These are phyloP conservation scores for Excoecaria cochinchinensis DNA, from an alignment of 345 rosid species.

Conservation along the genomic window DNA sequence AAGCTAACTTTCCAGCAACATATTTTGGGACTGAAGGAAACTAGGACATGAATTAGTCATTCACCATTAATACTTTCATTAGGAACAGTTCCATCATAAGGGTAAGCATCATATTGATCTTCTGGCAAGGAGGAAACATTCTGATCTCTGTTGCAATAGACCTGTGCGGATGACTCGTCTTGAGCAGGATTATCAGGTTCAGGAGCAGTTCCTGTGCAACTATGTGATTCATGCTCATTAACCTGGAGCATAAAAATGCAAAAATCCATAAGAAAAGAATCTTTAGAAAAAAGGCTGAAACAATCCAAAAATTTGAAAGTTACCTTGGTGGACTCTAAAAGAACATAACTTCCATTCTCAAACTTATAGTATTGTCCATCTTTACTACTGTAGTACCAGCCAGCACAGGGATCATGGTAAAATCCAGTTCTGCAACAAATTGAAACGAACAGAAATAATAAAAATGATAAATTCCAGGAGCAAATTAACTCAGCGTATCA, in stretches of 20 bases:
- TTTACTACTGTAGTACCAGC: slow-evolving; percentile 81
- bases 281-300: not conserved
- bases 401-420: slow-evolving; percentile 79
- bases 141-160: slow-evolving; percentile 12
- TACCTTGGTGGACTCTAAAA: slow-evolving; percentile 47
- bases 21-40: not conserved
- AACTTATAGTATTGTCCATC: slow-evolving; percentile 80
- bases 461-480: no score
- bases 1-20: not conserved
- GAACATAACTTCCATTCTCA: slow-evolving; percentile 73
- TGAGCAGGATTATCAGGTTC: slow-evolving; percentile 27
- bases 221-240: slow-evolving; percentile 24
- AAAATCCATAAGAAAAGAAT: not conserved
- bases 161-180: slow-evolving; percentile 26
- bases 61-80: slow-evolving; percentile 35
- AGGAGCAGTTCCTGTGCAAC: slow-evolving; percentile 17
- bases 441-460: not conserved
- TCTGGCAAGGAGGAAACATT: slow-evolving; percentile 4
- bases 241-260: slow-evolving; percentile 14
- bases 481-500: not conserved
- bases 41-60: not conserved
- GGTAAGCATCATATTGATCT: slow-evolving; percentile 28
- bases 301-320: not conserved
- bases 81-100: slow-evolving; percentile 5
- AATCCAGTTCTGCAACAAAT: slow-evolving; percentile 69